phyloP scores from a whole-genome alignment of 2,329 filamentous ascomycete genomes.

The Westerdykella aurantiaca region DNA sequence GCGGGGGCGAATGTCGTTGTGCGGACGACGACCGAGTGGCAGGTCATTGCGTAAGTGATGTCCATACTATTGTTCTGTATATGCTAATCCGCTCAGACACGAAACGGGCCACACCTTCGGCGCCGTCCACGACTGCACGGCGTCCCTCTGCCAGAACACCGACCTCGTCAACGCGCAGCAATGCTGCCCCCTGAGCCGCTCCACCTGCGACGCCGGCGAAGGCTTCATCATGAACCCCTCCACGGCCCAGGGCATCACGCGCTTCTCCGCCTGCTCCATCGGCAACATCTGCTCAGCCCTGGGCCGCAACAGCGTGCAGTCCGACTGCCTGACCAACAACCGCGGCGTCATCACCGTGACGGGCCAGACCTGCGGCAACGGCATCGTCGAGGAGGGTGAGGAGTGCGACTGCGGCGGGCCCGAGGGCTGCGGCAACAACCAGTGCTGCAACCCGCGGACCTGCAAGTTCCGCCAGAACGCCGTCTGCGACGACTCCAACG shows the following conservation, averaged over 20 bases:
- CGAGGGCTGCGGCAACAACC: constrained; percentile 64
- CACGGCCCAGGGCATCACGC: constrained; percentile 63
- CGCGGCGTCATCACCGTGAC: constrained; percentile 73
- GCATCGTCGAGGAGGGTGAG: constrained; percentile 90
- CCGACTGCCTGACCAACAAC: constrained; percentile 77
- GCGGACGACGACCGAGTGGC: constrained; percentile 79
- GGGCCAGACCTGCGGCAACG: constrained; percentile 86
- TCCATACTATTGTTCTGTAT: neutral
- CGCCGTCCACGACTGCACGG: constrained; percentile 86
- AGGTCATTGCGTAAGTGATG: constrained; percentile 66
- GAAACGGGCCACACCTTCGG: constrained; percentile 93
- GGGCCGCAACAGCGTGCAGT: constrained; percentile 68
- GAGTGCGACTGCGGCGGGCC: constrained; percentile 91
- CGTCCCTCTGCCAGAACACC: constrained; percentile 58
- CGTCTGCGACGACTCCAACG: constrained; percentile 77
- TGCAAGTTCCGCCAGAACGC: constrained; percentile 75
- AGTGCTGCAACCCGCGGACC: constrained; percentile 77
- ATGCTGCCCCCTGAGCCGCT: constrained; percentile 72
- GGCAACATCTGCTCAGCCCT: constrained; percentile 92
- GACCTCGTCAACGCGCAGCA: constrained; percentile 55
- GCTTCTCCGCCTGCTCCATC: constrained; percentile 82
- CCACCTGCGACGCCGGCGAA: constrained; percentile 67
- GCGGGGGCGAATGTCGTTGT: constrained; percentile 87
- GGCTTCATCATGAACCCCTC: constrained; percentile 95
- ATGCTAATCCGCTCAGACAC: constrained; percentile 45